Base-by-base conservation (phyloP, 352 stramenopile species). In the Nothophytophthora sp. region DNA sequence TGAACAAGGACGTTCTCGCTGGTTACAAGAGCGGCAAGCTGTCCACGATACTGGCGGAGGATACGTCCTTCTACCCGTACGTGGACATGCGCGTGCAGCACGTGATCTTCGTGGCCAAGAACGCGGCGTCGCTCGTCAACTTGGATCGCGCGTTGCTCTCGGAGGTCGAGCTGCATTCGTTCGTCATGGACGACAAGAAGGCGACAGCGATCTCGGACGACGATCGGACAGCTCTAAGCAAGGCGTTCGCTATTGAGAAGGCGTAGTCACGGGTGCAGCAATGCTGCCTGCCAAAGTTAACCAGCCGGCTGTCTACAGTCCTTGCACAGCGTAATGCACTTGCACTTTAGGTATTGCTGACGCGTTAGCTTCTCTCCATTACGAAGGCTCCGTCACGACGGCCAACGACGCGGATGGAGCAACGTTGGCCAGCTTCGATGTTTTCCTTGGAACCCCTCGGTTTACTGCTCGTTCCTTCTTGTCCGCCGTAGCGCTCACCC, bases 1-100 rank as follows among this genome's bases (percentile, higher is more conserved):
- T 73, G 11, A 89, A 91, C 69, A 76, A 78, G 41, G 46, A 65
- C 12, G 51, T 81, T 43, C 56, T 91, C 22, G 71, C 67, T 16
- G 68, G 77, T 30, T 88, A 73, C 57, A 82, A 78, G 49, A 75
- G 62, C 28, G 77, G 77, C 45, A 88, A 88, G 35, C 37, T 91
- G 36, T 68, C 71, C 16, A 76, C 70, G 3, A 60, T 91, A 27
- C 52, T 91, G 12, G 73, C 80, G 4, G 73, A 91, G 39, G 80
- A 88, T 51, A 35, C 70, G 64, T 81, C 75, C 25, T 85, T 78
- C 58, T 85, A 84, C 34, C 80, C 75, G 52, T 88, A 78, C 60
- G 67, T 60, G 5, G 63, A 84, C 24, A 49, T 88, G 22, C 60
- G 60, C 22, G 54, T 88, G 36, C 56, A 82, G 43, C 73, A 91